A percentile compares a stretch with the other conserved stretches of the same genome.
These are phyloP conservation scores for Mucor circinelloides DNA, from an alignment of 371 early-diverging fungal genomes.

Conservation along the genomic window DNA sequence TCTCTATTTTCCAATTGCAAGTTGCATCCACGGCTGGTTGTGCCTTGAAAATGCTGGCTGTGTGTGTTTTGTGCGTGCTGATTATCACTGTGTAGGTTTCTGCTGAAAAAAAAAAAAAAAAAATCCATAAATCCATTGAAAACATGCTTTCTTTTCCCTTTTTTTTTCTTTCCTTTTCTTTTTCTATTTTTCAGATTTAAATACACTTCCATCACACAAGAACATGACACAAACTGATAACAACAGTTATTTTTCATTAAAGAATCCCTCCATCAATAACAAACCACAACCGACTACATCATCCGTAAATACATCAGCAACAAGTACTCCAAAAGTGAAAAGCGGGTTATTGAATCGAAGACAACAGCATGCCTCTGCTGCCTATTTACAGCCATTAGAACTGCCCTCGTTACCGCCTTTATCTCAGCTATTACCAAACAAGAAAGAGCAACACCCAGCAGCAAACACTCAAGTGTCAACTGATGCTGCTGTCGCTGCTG, in stretches of 20 bases:
- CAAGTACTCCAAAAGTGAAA: neutral
- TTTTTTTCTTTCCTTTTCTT: neutral
- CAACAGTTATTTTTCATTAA: constrained; percentile 10
- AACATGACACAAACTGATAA: constrained; percentile 14
- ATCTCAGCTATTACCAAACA: constrained; percentile 23
- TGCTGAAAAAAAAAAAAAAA: neutral
- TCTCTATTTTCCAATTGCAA: constrained; percentile 1
- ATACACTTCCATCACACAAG: neutral
- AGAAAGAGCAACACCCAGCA: constrained; percentile 4
- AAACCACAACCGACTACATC: neutral
- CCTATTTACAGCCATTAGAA: constrained; percentile 27
- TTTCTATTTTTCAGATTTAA: neutral
- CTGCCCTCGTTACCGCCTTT: constrained; percentile 33
- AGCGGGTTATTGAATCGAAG: constrained; percentile 25
- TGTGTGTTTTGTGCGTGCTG: neutral
- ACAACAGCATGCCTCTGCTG: constrained; percentile 10
- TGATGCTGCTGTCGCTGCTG: constrained; percentile 5
- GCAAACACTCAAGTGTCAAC: neutral
- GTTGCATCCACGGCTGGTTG: neutral
- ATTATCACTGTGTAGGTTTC: neutral
- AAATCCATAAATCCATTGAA: neutral
- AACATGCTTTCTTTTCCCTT: neutral
- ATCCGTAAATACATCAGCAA: constrained; percentile 1
- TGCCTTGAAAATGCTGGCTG: constrained; percentile 10
- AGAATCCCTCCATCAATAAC: constrained; percentile 1